Conservation (phyloP, 164 flowering plant genomes). For the Paratinospora sagittata region DNA sequence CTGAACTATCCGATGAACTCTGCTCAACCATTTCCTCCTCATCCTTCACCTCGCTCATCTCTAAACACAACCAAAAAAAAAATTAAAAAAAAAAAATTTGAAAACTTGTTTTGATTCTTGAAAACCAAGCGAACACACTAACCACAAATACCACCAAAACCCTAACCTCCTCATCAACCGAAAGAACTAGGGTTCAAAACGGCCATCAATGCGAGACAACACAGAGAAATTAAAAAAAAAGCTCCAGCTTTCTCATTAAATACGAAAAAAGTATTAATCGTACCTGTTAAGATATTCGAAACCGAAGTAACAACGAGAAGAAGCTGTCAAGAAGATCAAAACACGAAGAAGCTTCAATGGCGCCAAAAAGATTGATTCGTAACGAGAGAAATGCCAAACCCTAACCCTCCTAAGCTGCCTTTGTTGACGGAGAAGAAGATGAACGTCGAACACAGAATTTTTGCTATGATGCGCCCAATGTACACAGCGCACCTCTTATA, state of each 20-base stretch:
- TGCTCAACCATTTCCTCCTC: slow-evolving; percentile 17
- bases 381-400: not conserved
- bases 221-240: too few species aligned
- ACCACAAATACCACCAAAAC: not conserved
- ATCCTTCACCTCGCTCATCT: slow-evolving; percentile 22
- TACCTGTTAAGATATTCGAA: not conserved
- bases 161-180: not conserved
- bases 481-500: not conserved
- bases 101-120: too few species aligned
- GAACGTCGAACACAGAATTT: not conserved
- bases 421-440: not conserved
- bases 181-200: too few species aligned
- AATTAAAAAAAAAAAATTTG: not conserved
- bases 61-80: not conserved
- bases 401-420: not conserved
- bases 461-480: slow-evolving; percentile 1
- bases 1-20: slow-evolving; percentile 5
- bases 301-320: not conserved
- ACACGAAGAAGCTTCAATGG: not conserved
- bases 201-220: too few species aligned
- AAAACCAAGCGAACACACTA: not conserved
- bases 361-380: not conserved
- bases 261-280: not conserved
- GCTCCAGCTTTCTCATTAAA: not conserved
- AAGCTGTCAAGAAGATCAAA: not conserved